Evolutionary conservation across 2,329 filamentous ascomycete genomes (phyloP).

Genomic region (Curvularia verruculosa): DNA sequence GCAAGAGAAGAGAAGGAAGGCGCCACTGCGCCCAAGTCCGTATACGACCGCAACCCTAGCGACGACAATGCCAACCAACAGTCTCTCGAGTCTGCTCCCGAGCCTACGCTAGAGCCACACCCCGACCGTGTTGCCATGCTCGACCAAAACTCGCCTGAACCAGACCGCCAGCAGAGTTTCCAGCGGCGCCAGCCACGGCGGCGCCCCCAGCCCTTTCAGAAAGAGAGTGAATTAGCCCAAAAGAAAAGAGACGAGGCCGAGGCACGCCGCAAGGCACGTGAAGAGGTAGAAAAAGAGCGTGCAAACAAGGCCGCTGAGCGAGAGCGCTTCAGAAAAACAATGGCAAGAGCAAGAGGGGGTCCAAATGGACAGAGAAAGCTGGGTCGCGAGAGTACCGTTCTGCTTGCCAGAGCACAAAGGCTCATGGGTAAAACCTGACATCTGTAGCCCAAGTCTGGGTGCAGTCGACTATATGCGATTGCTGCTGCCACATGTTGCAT

Average conservation of each 20-base stretch:
- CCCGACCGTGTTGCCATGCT: conserved; percentile 66
- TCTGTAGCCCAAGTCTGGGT: neutral
- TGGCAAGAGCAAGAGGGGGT: conserved; percentile 67
- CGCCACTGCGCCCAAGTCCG: conserved; percentile 42
- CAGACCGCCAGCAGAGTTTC: conserved; percentile 17
- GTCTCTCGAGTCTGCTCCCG: conserved; percentile 29
- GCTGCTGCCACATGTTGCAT: conserved; percentile 14
- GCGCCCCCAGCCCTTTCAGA: conserved; percentile 50
- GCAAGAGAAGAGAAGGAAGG: conserved; percentile 58
- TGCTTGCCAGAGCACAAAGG: conserved; percentile 79
- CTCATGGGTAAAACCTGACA: conserved; percentile 59
- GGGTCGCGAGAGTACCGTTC: conserved; percentile 76
- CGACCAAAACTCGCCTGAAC: conserved; percentile 48
- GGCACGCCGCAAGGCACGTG: conserved; percentile 62
- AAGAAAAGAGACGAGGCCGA: conserved; percentile 68
- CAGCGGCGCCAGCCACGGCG: conserved; percentile 35
- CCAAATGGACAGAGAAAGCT: conserved; percentile 77
- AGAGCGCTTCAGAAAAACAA: conserved; percentile 71
- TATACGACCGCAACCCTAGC: conserved; percentile 41
- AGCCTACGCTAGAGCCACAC: conserved; percentile 60
- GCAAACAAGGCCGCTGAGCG: conserved; percentile 62
- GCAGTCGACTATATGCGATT: conserved; percentile 5
- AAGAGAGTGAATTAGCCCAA: conserved; percentile 55
- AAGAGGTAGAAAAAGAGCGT: conserved; percentile 68
- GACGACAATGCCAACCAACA: conserved; percentile 35